These are phyloP conservation scores for Zizania latifolia DNA, from an alignment of 176 grass and related monocot genomes.

Conservation along the genomic window DNA sequence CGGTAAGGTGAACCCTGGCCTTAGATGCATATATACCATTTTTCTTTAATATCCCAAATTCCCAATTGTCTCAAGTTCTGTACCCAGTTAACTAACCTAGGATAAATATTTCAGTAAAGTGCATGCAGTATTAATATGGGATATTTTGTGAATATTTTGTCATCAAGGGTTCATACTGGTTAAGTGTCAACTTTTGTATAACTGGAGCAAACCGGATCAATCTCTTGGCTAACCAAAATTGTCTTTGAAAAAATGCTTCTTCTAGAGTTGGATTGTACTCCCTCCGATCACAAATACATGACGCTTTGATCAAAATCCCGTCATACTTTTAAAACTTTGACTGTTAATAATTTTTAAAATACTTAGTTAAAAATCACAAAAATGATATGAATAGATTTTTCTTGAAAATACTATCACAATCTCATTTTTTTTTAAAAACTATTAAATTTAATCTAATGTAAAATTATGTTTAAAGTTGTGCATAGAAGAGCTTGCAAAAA, in stretches of 20 bases:
- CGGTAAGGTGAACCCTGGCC: too few relatives aligned
- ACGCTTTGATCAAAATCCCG: too few relatives aligned
- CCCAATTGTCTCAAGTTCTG: not conserved
- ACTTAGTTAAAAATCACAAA: too few relatives aligned
- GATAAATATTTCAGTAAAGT: constrained; percentile 17
- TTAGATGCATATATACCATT: constrained; percentile 8
- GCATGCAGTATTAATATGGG: not conserved
- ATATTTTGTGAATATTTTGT: constrained; percentile 1
- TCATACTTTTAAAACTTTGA: too few relatives aligned
- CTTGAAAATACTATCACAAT: too few relatives aligned
- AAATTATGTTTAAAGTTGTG: too few relatives aligned
- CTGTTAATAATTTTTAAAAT: too few relatives aligned
- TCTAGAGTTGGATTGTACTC: constrained; percentile 12
- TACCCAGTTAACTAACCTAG: not conserved
- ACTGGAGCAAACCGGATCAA: not conserved
- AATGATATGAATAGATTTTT: too few relatives aligned
- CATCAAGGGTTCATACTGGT: not conserved
- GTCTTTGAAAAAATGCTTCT: constrained; percentile 11
- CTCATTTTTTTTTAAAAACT: too few relatives aligned
- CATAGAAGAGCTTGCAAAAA: too few relatives aligned
- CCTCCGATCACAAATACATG: too few relatives aligned
- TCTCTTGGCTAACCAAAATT: not conserved
- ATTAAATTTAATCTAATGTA: too few relatives aligned
- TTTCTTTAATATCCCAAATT: not conserved
- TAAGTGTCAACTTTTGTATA: constrained; percentile 1